These are phyloP conservation scores for Aureobasidium uvarum DNA, from an alignment of 2,329 filamentous ascomycete genomes.

Conservation along the genomic window DNA sequence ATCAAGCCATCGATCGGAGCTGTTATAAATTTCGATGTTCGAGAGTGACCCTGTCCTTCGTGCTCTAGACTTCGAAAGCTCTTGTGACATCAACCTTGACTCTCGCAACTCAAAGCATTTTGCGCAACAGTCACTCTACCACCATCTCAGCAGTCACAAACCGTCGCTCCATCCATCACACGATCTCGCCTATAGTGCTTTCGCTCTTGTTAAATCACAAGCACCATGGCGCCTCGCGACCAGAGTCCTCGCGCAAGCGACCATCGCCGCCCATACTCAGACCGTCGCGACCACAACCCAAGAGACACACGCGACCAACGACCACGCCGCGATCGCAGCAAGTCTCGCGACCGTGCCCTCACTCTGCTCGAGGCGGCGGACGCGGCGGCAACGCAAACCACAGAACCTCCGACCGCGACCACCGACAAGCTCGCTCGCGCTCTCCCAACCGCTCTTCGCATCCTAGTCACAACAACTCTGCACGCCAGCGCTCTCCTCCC, in stretches of 20 bases:
- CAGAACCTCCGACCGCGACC: background rate
- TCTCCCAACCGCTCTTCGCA: background rate
- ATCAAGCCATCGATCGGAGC: constrained; percentile 15
- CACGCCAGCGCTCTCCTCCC: constrained; percentile 4
- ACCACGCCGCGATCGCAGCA: constrained; percentile 22
- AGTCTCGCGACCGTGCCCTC: constrained; percentile 14
- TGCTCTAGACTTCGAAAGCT: background rate
- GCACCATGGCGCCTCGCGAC: constrained; percentile 22
- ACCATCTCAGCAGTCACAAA: background rate
- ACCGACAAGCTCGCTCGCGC: constrained; percentile 9
- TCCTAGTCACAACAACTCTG: background rate
- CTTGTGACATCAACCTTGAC: background rate
- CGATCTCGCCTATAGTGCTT: background rate
- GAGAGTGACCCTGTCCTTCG: constrained; percentile 1
- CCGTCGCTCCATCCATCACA: background rate
- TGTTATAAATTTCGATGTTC: background rate
- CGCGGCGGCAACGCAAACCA: background rate
- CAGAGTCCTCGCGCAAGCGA: constrained; percentile 10
- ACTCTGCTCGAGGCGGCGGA: constrained; percentile 3
- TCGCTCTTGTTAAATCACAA: background rate
- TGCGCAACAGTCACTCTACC: background rate
- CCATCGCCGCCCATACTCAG: constrained; percentile 6
- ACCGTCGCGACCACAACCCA: constrained; percentile 9
- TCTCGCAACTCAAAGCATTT: background rate
- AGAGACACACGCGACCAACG: constrained; percentile 9